These are phyloP conservation scores for Cutaneotrichosporon cutaneum DNA, from an alignment of 1,284 basidiomycete genomes.

Conservation along the genomic window DNA sequence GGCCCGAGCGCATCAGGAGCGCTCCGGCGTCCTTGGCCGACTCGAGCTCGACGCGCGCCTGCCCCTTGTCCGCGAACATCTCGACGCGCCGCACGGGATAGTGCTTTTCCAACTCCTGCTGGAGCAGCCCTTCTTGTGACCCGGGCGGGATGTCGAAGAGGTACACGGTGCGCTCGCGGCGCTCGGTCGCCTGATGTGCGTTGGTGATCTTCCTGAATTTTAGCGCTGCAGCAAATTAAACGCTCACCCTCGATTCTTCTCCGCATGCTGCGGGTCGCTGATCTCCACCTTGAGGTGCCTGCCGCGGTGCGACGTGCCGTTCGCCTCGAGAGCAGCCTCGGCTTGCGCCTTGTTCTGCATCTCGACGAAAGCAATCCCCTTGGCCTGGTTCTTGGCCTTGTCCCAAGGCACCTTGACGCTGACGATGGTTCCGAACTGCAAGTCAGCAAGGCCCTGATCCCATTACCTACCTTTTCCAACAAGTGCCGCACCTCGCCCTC, in stretches of 20 bases:
- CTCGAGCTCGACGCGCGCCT: conserved; percentile 76
- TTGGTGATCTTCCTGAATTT: conserved; percentile 1
- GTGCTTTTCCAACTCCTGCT: conserved; percentile 79
- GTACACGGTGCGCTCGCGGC: conserved; percentile 61
- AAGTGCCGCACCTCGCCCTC: conserved; percentile 70
- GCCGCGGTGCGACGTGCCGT: conserved; percentile 69
- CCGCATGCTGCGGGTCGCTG: conserved; percentile 39
- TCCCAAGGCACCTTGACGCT: conserved; percentile 76
- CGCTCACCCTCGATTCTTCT: conserved; percentile 23
- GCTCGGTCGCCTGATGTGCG: conserved; percentile 56
- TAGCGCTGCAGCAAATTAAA: not conserved
- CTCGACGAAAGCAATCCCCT: conserved; percentile 92
- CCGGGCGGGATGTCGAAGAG: conserved; percentile 69
- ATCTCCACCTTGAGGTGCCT: conserved; percentile 40
- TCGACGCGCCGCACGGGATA: conserved; percentile 71
- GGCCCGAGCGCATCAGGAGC: conserved; percentile 65
- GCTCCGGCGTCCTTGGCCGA: conserved; percentile 74
- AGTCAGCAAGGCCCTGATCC: conserved; percentile 5
- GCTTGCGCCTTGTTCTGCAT: conserved; percentile 64
- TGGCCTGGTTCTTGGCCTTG: conserved; percentile 63
- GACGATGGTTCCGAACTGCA: conserved; percentile 74
- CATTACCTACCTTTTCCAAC: conserved; percentile 73
- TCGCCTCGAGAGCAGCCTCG: conserved; percentile 67
- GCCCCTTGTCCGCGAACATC: conserved; percentile 63
- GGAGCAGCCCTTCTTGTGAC: conserved; percentile 80